Percentiles rank a stretch among this genome's conserved stretches.
Conservation (phyloP, 1,284 basidiomycete genomes). For the Cutaneotrichosporon cyanovorans region DNA sequence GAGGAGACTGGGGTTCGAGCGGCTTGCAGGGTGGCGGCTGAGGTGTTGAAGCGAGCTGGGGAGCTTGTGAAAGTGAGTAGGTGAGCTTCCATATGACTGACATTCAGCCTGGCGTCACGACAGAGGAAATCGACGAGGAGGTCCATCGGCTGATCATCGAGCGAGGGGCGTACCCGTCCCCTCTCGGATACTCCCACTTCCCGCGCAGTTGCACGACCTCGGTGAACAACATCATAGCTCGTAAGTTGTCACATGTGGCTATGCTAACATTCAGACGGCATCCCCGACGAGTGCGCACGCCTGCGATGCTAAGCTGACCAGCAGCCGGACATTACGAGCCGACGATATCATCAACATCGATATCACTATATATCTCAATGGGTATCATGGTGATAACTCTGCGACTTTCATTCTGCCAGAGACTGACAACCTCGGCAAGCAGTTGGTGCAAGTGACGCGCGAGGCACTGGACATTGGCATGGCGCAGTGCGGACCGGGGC, state of each 20-base stretch:
- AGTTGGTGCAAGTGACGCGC: constrained; percentile 58
- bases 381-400: constrained; percentile 81
- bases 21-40: constrained; percentile 57
- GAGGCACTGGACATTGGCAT: constrained; percentile 68
- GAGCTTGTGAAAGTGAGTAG: constrained; percentile 54
- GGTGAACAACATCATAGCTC: constrained; percentile 60
- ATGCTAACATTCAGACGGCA: constrained; percentile 55
- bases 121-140: constrained; percentile 60
- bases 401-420: constrained; percentile 68
- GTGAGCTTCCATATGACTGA: constrained; percentile 13
- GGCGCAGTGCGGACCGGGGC: constrained; percentile 64
- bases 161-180: constrained; percentile 77
- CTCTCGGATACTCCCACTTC: constrained; percentile 70
- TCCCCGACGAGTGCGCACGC: constrained; percentile 65
- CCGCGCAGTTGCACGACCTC: constrained; percentile 79
- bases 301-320: background rate
- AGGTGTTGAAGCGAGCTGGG: constrained; percentile 56
- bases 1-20: constrained; percentile 56
- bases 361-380: constrained; percentile 67
- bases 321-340: constrained; percentile 65
- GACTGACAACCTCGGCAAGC: constrained; percentile 60
- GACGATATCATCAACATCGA: constrained; percentile 82
- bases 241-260: constrained; percentile 23
- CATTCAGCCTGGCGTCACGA: constrained; percentile 64
- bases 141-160: constrained; percentile 64